Percentiles rank a stretch among this genome's conserved stretches.
Evolutionary conservation across 306 rosid genomes (phyloP).

Genomic region (Castanopsis chinensis): DNA sequence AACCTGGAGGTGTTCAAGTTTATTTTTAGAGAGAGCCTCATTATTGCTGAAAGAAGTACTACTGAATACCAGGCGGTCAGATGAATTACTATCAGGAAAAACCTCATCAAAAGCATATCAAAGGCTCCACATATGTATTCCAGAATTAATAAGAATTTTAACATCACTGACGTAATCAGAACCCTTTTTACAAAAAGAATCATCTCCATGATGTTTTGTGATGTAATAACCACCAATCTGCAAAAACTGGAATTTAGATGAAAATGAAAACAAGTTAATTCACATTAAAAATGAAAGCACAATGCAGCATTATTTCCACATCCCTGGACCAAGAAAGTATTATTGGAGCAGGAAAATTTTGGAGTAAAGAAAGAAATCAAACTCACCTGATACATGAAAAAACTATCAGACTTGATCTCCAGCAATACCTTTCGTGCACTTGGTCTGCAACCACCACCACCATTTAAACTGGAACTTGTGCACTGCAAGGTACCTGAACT

Average conservation of each 20-base stretch:
- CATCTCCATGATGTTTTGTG: conserved; percentile 43
- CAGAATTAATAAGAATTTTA: conserved; percentile 46
- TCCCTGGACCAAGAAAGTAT: conserved; percentile 1
- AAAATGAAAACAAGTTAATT: conserved; percentile 24
- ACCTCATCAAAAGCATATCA: conserved; percentile 51
- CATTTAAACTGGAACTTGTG: conserved; percentile 23
- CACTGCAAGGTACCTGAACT: conserved; percentile 46
- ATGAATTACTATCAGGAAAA: conserved; percentile 30
- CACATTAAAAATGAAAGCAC: conserved; percentile 13
- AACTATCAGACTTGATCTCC: conserved; percentile 61
- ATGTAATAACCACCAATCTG: conserved; percentile 81
- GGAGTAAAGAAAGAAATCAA: conserved; percentile 1
- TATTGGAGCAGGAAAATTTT: background rate
- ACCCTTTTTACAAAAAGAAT: conserved; percentile 43
- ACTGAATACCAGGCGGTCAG: conserved; percentile 22
- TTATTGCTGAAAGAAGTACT: conserved; percentile 26
- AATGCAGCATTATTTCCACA: conserved; percentile 4
- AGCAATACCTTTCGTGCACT: conserved; percentile 57
- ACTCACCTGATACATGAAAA: conserved; percentile 63
- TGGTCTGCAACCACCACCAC: conserved; percentile 35
- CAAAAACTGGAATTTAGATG: conserved; percentile 55
- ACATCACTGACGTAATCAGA: conserved; percentile 27
- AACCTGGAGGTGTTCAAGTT: conserved; percentile 32
- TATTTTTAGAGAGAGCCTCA: conserved; percentile 31
- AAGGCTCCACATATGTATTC: conserved; percentile 60